Evolutionary conservation across 1,139 yeast genomes (phyloP), one percentile per base, ranked within the genome.

Genomic region (Debaryomycetaceae sp.): DNA sequence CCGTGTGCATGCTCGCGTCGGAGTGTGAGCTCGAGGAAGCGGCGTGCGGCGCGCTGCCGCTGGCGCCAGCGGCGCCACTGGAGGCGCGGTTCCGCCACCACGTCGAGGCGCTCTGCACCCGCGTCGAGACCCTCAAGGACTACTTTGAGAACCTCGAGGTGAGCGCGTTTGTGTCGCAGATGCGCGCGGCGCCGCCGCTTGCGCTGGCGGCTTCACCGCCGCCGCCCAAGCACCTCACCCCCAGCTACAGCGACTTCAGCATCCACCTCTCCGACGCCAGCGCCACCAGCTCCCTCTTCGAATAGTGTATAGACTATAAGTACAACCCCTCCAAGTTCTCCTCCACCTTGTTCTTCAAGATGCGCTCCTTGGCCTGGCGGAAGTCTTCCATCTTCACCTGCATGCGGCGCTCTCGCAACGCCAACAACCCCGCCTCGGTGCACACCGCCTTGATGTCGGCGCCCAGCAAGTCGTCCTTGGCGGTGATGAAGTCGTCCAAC

Each of bases 381-480:
- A 93, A 93, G 57, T 93, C 98, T 40, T 85, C 89, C 18, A 93
- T 94, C 30, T 89, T 85, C 25, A 93, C 98, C 66, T 86, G 93
- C 97, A 91, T 91, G 66, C 98, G 80, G 61, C 98, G 82, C 60
- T 93, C 98, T 62, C 98, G 78, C 53, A 93, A 71, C 4, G 98
- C 98, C 48, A 91, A 71, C 51, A 93, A 69, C 35, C 98, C 99
- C 2, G 97, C 97, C 58, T 91, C 97, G 1, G 98, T 89, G 59
- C 97, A 89, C 63, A 93, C 84, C 18, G 98, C 98, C 65, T 91
- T 91, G 49, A 91, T 91, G 58, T 93, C 98, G 8, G 99, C 99
- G 36, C 99, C 99, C 12, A 96, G 84, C 41, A 91, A 68, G 44
- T 91, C 98, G 55, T 91, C 98, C 65, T 91, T 93, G 11, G 94